phyloP scores from a whole-genome alignment of 129 eudicot genomes.

The Lactuca sativa region DNA sequence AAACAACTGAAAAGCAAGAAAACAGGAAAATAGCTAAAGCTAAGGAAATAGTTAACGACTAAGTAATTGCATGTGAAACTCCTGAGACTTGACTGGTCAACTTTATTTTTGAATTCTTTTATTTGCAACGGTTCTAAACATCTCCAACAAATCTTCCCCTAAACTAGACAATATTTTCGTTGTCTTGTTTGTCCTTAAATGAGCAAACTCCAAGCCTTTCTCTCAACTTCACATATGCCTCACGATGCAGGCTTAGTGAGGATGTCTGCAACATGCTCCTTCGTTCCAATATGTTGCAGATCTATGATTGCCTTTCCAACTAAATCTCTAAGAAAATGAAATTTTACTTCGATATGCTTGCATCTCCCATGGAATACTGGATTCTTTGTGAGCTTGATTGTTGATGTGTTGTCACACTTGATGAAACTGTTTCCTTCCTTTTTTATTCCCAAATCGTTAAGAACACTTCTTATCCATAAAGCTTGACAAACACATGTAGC shows the following conservation, averaged over 20 bases:
- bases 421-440: background rate
- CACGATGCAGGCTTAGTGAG: background rate
- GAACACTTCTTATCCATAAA: background rate
- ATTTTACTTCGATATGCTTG: background rate
- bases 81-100: too few species aligned
- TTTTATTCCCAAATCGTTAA: background rate
- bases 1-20: too few species aligned
- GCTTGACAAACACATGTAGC: background rate
- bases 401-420: slow-evolving; percentile 5
- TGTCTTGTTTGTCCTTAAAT: too few species aligned
- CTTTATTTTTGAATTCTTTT: too few species aligned
- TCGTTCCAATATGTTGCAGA: background rate
- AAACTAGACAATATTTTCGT: too few species aligned
- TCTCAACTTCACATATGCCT: too few species aligned
- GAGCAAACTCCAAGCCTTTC: too few species aligned
- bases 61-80: too few species aligned
- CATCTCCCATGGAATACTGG: slow-evolving; percentile 1
- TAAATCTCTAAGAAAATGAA: background rate
- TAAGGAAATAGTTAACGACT: too few species aligned
- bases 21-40: too few species aligned
- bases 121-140: too few species aligned
- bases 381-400: slow-evolving; percentile 6
- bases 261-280: background rate
- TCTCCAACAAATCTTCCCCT: too few species aligned
- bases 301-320: background rate